Conservation (phyloP, 139 green algal genomes). For the Chlamydomonas asymmetrica region DNA sequence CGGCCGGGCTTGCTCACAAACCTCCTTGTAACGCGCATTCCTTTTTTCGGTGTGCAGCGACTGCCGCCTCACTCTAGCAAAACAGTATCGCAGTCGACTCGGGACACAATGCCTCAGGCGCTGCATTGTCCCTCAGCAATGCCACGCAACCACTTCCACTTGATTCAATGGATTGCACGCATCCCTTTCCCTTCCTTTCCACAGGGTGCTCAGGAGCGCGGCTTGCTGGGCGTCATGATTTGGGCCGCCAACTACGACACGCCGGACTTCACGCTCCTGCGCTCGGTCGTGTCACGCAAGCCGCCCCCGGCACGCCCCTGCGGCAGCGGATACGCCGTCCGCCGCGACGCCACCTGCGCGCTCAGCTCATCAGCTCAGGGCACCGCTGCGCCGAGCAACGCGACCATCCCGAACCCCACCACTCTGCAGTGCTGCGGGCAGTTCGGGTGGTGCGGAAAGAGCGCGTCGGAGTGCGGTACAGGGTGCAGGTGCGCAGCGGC, state of each 20-base stretch:
- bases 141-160: no score
- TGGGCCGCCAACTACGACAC: slow-evolving; percentile 20
- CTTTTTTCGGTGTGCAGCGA: background rate
- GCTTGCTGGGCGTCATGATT: slow-evolving; percentile 16
- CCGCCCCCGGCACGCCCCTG: background rate
- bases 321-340: background rate
- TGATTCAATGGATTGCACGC: no score
- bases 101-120: no score
- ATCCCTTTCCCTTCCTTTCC: no score
- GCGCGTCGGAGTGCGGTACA: background rate
- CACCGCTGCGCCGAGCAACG: background rate
- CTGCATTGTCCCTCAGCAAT: no score
- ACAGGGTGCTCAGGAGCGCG: background rate
- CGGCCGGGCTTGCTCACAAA: no score
- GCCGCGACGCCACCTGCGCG: background rate
- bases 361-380: background rate
- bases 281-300: background rate
- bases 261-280: slow-evolving; percentile 2
- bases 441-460: background rate
- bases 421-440: slow-evolving; percentile 11
- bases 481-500: background rate
- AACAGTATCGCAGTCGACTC: no score
- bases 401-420: background rate
- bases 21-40: background rate
- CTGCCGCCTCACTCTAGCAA: background rate